Evolutionary conservation across 306 rosid genomes (phyloP), one percentile per base, ranked within the genome.

Genomic region (Glycine latifolia): DNA sequence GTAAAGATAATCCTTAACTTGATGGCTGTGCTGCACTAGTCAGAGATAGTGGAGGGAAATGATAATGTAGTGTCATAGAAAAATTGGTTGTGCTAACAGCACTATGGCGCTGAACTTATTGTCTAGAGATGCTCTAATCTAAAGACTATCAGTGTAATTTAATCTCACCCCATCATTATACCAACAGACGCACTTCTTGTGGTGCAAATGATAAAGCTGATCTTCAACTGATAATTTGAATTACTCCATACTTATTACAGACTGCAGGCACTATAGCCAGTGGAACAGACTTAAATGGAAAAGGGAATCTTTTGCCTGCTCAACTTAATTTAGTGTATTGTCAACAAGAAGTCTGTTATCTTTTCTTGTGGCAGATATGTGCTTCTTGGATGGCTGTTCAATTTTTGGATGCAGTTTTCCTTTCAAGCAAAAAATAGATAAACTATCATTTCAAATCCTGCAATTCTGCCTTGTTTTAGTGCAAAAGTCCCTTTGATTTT

Each of bases 11-110:
- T 56, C 47, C 50, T 56, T 49, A 69, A 69, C 53, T 61, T 60
- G 35, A n/a, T 67, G 82, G 55, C 33, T 68, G 47, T 54, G 67
- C 76, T 67, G 31, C 35, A 67, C 17, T 68, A n/a, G 76, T 67
- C 35, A 67, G 65, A 77, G 63, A 67, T 6, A 77, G 75, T 43
- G 55, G 54, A 67, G 75, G 76, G 56, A 79, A 68, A 68, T 44
- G 67, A 55, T 54, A 41, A 43, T 44, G 31, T 26, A 26, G 31
- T 46, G 14, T 48, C 50, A 68, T 20, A 26, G 56, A 46, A 79
- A 69, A 69, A 70, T 9, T 69, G 59, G 61, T 58, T 70, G 50
- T 31, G 60, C 11, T 44, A 53, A 78, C 46, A 62, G 16, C 53
- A 63, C 39, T 65, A 67, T 77, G 65, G 50, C 52, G 20, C 73